Evolutionary conservation across 2,329 filamentous ascomycete genomes (phyloP), one percentile per base, ranked within the genome.

Genomic region (Ophiosphaerella narmari): DNA sequence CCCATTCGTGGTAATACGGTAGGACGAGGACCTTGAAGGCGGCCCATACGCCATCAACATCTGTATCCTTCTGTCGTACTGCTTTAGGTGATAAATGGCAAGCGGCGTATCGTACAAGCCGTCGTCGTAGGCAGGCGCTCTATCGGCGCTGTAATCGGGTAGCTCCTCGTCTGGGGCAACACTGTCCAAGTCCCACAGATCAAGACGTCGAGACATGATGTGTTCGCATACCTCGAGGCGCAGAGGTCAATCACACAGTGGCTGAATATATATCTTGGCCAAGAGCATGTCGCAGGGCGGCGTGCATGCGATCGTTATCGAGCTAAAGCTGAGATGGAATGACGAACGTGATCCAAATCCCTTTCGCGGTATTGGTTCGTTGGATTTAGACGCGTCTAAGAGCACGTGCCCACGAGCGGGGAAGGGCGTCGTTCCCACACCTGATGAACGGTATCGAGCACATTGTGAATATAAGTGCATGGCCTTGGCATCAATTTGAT

Each of bases 11-110:
- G 58, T 56, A 14, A 70, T 54, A n/a, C 66, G 61, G 53, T 68
- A 71, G 11, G 63, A 62, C 6, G 26, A 11, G 26, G 57, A 43
- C 7, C 51, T 48, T 5, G 52, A 26, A 11, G 51, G 45, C 4
- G 58, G 43, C 12, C 59, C 60, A 34, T 59, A 52, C 2, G 60
- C 46, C 9, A 59, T 59, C 9, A 70, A 52, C 43, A 66, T 59
- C 38, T 68, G 66, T 39, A 59, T 55, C 33, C 54, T 64, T 13
- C 62, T 56, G 39, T 67, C 54, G 38, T 63, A 57, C 24, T 66
- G 62, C 11, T 58, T 56, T 13, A 70, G 53, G 26, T 60, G 56
- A 43, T 58, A 68, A 13, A 50, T 63, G 11, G 42, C 36, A 8
- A 63, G 50, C 7, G 66, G 64, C n/a, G 33, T 47, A 21, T 59